A percentile compares a stretch with the other conserved stretches of the same genome.
phyloP scores from a whole-genome alignment of 768 basidiomycete genomes.

The Trametes punicea region DNA sequence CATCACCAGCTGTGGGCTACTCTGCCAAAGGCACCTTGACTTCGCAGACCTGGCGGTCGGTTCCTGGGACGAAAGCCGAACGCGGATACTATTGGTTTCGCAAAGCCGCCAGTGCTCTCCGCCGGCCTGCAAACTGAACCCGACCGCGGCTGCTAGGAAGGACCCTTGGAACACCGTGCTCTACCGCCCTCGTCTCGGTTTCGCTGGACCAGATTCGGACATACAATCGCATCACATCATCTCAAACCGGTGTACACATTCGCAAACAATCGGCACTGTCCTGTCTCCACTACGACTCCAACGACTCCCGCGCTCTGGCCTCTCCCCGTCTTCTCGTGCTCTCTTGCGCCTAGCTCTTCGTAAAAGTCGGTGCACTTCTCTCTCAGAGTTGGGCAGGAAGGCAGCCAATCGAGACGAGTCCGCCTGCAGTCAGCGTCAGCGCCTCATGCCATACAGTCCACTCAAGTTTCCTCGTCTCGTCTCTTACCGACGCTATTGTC shows the following conservation, averaged over 20 bases:
- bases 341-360: not conserved
- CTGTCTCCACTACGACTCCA: not conserved
- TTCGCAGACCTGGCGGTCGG: too few species aligned
- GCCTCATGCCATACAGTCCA: not conserved
- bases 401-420: constrained; percentile 1
- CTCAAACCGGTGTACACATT: not conserved
- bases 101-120: not conserved
- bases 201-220: not conserved
- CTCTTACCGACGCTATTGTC: constrained; percentile 7
- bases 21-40: too few species aligned
- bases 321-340: not conserved
- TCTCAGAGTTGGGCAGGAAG: not conserved
- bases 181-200: too few species aligned
- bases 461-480: not conserved
- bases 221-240: not conserved
- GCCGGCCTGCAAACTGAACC: not conserved
- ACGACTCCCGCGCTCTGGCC: not conserved
- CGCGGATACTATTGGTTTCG: too few species aligned
- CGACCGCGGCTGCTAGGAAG: too few species aligned
- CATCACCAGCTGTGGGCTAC: too few species aligned
- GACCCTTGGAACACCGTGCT: too few species aligned
- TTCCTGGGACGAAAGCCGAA: too few species aligned
- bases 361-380: not conserved
- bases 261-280: not conserved
- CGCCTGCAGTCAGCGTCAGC: not conserved